Conservation (phyloP, 441 rosid genomes). For the Breynia disticha region DNA sequence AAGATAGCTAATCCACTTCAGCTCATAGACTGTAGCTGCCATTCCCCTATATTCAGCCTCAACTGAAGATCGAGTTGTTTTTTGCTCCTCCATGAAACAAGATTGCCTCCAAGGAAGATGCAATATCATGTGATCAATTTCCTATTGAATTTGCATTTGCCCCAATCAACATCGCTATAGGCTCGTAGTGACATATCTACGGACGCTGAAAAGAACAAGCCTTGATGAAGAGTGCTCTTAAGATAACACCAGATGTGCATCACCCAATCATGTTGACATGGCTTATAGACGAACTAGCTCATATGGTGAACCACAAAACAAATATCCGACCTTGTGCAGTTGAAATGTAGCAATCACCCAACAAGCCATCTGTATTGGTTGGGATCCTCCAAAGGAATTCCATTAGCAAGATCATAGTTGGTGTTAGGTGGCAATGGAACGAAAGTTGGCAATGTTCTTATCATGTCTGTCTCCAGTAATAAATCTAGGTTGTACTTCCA, state of each 20-base stretch:
- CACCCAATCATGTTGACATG: background rate
- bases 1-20: background rate
- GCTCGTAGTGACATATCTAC: background rate
- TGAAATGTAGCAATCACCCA: background rate
- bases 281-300: background rate
- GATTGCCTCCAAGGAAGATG: background rate
- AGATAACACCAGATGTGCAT: background rate
- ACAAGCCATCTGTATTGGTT: background rate
- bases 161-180: background rate
- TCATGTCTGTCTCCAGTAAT: background rate
- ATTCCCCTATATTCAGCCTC: slow-evolving; percentile 3
- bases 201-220: background rate
- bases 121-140: background rate
- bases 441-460: background rate
- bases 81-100: background rate
- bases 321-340: background rate
- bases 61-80: background rate
- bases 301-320: background rate
- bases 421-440: background rate
- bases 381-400: background rate
- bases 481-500: background rate
- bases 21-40: background rate
- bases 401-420: too few species aligned
- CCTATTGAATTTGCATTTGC: background rate
- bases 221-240: background rate